Evolutionary conservation across 1,284 basidiomycete species (phyloP), one percentile per base, ranked within the genome.

Genomic region (Bondarzewia mesenterica): DNA sequence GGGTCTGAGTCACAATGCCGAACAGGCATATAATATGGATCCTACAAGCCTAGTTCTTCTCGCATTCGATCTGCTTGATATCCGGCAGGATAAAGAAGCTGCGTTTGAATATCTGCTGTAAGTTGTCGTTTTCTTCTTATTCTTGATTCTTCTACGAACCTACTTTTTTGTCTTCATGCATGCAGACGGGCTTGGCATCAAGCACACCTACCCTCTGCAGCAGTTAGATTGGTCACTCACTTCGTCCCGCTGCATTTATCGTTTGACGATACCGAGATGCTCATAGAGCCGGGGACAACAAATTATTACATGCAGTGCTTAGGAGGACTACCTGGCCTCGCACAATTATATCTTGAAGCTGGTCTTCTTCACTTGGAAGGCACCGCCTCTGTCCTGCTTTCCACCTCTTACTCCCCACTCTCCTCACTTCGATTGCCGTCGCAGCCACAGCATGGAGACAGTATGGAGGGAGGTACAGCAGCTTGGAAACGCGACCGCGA

Each of bases 71-170:
- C 59, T 82, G 45, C 73, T 77, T 42, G 85, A 89, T 60, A 84
- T 88, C 46, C 72, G 83, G 43, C 80, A 80, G 57, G 75, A 85
- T 44, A 78, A 74, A 51, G 80, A 83, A 36, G 81, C 80, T 51
- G 85, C 86, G 2, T 89, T 89, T 56, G 86, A 88, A 65, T 86
- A 75, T 55, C 85, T 89, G 55, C 63, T 86, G 86, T 85, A 61
- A 62, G 85, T n/a, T n/a, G n/a, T n/a, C 73, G 20, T 26, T 7
- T 50, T 37, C 42, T 16, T 41, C 8, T 26, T 4, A 54, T 51
- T 38, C 46, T 18, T 38, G 37, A 14, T 44, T 44, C 37, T 39
- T 32, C 23, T 50, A 37, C 50, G 12, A 53, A 22, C 45, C 38
- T 40, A 35, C 41, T 43, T 49, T 47, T 48, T 29, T 21, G n/a